Evolutionary conservation across 345 rosid species (phyloP).

Genomic region (Aquilaria yunnanensis): DNA sequence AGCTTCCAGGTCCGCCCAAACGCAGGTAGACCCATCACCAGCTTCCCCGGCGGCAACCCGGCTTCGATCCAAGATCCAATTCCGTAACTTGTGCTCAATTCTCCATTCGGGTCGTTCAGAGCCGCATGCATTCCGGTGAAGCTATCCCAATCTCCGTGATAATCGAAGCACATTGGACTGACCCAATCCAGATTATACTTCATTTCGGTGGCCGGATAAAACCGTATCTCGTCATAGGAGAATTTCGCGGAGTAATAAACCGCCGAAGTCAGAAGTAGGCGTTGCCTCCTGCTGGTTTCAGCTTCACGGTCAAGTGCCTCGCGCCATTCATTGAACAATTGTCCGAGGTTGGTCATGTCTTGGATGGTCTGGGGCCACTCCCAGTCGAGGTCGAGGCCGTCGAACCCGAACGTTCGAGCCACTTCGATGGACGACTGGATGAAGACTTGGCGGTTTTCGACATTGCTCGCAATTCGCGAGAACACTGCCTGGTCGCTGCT

Average conservation of each 20-base stretch:
- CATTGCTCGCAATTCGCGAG: constrained; percentile 18
- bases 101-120: constrained; percentile 16
- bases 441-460: constrained; percentile 21
- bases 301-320: constrained; percentile 21
- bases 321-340: constrained; percentile 20
- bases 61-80: constrained; percentile 29
- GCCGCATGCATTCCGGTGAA: constrained; percentile 29
- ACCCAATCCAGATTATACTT: constrained; percentile 26
- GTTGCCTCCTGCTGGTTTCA: neutral
- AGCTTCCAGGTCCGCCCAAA: constrained; percentile 41
- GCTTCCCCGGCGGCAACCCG: constrained; percentile 24
- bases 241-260: constrained; percentile 29
- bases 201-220: constrained; percentile 22
- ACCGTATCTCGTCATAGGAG: constrained; percentile 9
- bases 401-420: constrained; percentile 28
- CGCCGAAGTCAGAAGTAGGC: constrained; percentile 33
- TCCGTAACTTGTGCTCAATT: constrained; percentile 31
- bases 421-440: constrained; percentile 27
- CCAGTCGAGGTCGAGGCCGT: constrained; percentile 47
- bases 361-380: constrained; percentile 28
- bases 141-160: constrained; percentile 34
- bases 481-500: constrained; percentile 7
- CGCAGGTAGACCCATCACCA: constrained; percentile 43
- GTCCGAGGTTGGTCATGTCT: constrained; percentile 25
- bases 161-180: constrained; percentile 34